phyloP scores from a whole-genome alignment of 176 grass and related monocot species.

The Saccharum spontaneum region DNA sequence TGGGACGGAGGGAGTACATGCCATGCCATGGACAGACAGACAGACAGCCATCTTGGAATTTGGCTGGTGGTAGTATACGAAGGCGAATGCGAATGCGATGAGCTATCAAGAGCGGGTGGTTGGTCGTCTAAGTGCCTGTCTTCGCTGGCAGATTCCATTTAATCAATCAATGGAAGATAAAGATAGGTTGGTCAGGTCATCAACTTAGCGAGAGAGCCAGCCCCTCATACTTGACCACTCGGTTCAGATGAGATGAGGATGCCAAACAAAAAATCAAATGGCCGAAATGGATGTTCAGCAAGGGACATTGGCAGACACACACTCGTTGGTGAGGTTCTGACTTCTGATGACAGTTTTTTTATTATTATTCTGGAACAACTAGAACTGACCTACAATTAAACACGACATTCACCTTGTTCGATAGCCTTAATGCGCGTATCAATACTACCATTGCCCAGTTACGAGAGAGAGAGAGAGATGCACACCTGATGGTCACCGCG shows the following conservation, averaged over 20 bases:
- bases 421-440: slow-evolving; percentile 2
- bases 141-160: not conserved
- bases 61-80: slow-evolving; percentile 4
- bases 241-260: not conserved
- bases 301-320: not conserved
- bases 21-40: no score
- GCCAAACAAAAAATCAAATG: not conserved
- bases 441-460: not conserved
- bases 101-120: not conserved
- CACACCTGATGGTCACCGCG: slow-evolving; percentile 76
- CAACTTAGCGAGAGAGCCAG: not conserved
- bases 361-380: not conserved
- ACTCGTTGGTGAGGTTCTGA: not conserved
- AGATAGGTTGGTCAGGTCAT: slow-evolving; percentile 15
- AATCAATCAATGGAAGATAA: not conserved
- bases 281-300: not conserved
- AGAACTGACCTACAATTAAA: not conserved
- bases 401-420: slow-evolving; percentile 30
- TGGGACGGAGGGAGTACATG: no score
- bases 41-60: slow-evolving; percentile 13
- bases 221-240: not conserved
- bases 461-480: not conserved
- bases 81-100: not conserved
- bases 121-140: not conserved
- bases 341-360: not conserved